Evolutionary conservation across 495 filamentous ascomycete species (phyloP).

Genomic region (Evansstolkia leycettana): DNA sequence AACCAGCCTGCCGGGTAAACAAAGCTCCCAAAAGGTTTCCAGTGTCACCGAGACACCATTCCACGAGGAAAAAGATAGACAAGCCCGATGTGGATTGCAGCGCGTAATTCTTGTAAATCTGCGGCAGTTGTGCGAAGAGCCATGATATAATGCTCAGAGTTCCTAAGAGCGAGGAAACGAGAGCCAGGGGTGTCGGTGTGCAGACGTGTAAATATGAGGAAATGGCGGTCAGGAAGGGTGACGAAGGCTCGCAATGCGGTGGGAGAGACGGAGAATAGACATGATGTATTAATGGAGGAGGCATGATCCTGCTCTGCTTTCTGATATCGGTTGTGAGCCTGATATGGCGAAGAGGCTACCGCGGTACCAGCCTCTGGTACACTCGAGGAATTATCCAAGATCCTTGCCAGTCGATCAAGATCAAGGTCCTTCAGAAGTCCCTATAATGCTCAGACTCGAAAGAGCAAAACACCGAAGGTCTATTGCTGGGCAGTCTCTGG

Average conservation of each 20-base stretch:
- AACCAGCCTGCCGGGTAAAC: constrained; percentile 53
- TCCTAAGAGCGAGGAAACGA: constrained; percentile 54
- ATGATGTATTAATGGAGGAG: constrained; percentile 17
- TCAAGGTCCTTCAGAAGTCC: no score
- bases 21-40: constrained; percentile 55
- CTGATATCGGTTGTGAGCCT: no score
- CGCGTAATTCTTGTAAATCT: constrained; percentile 60
- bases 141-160: constrained; percentile 55
- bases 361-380: no score
- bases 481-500: no score
- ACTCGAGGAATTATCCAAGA: no score
- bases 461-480: constrained; percentile 5
- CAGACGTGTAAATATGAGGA: constrained; percentile 54
- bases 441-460: no score
- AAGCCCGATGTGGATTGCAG: constrained; percentile 55
- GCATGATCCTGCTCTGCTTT: constrained; percentile 8
- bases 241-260: constrained; percentile 51
- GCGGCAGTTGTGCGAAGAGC: constrained; percentile 68
- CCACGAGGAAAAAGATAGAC: constrained; percentile 54
- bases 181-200: constrained; percentile 52
- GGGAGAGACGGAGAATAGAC: constrained; percentile 30
- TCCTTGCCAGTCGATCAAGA: no score
- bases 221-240: constrained; percentile 41
- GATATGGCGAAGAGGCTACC: no score
- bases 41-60: constrained; percentile 60